Conservation (phyloP, 1,284 basidiomycete genomes). For the Naganishia cerealis region DNA sequence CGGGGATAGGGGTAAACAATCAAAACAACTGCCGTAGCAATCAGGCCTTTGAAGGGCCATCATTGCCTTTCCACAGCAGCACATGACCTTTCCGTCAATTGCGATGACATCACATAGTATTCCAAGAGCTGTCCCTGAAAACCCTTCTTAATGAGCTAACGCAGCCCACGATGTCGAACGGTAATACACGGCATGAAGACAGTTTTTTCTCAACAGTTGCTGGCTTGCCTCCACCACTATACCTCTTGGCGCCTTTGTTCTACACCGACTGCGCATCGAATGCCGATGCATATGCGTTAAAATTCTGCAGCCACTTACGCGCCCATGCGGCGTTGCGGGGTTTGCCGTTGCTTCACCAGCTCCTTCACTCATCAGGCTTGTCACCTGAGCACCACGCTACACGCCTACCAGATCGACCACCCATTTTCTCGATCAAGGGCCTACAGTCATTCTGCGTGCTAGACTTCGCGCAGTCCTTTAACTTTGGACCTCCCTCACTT, state of each 20-base stretch:
- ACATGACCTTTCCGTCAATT: too few relatives aligned
- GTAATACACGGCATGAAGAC: not conserved
- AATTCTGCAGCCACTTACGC: too few relatives aligned
- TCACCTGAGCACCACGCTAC: not conserved
- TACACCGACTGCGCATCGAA: constrained; percentile 4
- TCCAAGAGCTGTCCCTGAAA: too few relatives aligned
- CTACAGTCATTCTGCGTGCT: not conserved
- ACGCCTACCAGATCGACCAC: not conserved
- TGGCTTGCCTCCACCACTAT: not conserved
- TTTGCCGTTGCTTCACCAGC: not conserved
- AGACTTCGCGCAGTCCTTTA: not conserved
- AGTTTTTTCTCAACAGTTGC: not conserved
- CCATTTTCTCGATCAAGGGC: not conserved
- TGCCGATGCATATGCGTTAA: not conserved
- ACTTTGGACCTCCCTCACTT: not conserved
- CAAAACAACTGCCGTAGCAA: not conserved
- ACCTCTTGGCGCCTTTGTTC: not conserved
- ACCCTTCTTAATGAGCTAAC: not conserved
- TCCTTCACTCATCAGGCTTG: not conserved
- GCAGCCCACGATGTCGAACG: not conserved
- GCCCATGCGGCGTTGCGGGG: not conserved
- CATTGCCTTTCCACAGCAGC: not conserved
- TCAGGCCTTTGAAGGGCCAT: not conserved
- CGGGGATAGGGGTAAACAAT: not conserved
- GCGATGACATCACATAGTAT: too few relatives aligned